Evolutionary conservation across 352 stramenopile genomes (phyloP), one percentile per base, ranked within the genome.

Genomic region (Globisporangium ultimum): DNA sequence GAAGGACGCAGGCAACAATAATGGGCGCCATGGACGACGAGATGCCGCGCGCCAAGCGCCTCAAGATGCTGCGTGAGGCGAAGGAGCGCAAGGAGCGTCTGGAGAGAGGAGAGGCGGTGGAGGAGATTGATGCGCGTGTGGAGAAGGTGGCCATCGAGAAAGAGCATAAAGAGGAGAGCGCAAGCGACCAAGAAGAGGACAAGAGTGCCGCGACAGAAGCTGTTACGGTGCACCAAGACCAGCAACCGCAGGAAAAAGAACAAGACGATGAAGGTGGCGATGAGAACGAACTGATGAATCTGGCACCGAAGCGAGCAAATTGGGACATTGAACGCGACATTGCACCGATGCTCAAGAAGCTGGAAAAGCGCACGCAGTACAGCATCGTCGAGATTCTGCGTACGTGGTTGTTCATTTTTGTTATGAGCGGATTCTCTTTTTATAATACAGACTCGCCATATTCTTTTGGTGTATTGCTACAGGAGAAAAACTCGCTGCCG

Each of bases 321-420:
- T 95, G 84, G 84, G 87, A 95, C 55, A 90, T 95, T 57, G 84
- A 94, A 60, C 80, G 87, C 24, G 84, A 93, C 49, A 89, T 95
- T 55, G 87, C 82, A 18, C 86, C 86, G 12, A 88, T 93, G 79
- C 74, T 95, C 36, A 90, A 91, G 67, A 95, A 90, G 58, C 70
- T 95, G 17, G 87, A 95, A 64, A 77, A 78, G 32, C 82, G 87
- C 61, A 95, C 87, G 45, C 87, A 94, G 63, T 84, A 93, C 58
- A 74, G 80, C 24, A 90, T 95, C 55, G 87, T 93, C 32, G 84
- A 95, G 67, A 92, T 95, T 60, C 53, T 95, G 18, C 83, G 84
- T 93, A 74, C 62, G 80, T 76, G 54, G 8, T 3, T 41, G 11
- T n/a, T n/a, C 20, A 36, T 0, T 48, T 10, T 48, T 20, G 20